A percentile compares a stretch with the other conserved stretches of the same genome.
These are phyloP conservation scores for Tricholoma sp. DNA, from an alignment of 768 basidiomycete genomes.

Conservation along the genomic window DNA sequence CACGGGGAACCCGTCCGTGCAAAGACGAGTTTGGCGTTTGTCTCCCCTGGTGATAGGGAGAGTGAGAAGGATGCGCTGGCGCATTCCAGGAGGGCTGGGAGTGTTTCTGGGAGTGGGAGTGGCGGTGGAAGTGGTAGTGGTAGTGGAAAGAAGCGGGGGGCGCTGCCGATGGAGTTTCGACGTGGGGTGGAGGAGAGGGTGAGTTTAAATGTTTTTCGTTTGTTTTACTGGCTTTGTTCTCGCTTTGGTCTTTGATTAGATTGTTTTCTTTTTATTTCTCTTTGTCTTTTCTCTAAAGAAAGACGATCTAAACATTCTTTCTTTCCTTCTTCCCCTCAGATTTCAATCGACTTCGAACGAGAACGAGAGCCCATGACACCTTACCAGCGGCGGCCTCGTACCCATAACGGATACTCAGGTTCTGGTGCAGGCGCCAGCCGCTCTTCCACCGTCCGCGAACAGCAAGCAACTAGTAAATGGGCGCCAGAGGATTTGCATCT, in stretches of 20 bases:
- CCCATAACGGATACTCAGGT: not conserved
- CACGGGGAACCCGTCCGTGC: constrained; percentile 17
- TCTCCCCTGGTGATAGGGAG: not conserved
- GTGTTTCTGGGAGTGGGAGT: constrained; percentile 14
- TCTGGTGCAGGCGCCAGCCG: not conserved
- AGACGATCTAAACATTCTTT: not conserved
- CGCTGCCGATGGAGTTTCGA: constrained; percentile 40
- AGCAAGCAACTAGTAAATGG: constrained; percentile 40
- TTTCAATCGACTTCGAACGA: constrained; percentile 1
- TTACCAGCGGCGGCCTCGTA: constrained; percentile 5
- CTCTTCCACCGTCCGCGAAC: constrained; percentile 5
- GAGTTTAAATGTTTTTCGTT: too few species aligned
- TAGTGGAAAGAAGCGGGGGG: constrained; percentile 33
- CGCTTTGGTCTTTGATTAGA: constrained; percentile 1
- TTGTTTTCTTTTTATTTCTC: not conserved
- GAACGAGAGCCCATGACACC: constrained; percentile 13
- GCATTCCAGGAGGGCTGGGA: constrained; percentile 48
- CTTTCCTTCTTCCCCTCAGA: not conserved
- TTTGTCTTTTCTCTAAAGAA: not conserved
- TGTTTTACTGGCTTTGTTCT: not conserved
- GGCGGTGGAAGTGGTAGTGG: not conserved
- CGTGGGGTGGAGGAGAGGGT: constrained; percentile 7
- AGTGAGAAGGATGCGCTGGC: constrained; percentile 43
- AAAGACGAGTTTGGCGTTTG: not conserved
- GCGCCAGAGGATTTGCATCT: constrained; percentile 38